Evolutionary conservation across 2,329 filamentous ascomycete genomes (phyloP).

Genomic region (Botrytis porri): DNA sequence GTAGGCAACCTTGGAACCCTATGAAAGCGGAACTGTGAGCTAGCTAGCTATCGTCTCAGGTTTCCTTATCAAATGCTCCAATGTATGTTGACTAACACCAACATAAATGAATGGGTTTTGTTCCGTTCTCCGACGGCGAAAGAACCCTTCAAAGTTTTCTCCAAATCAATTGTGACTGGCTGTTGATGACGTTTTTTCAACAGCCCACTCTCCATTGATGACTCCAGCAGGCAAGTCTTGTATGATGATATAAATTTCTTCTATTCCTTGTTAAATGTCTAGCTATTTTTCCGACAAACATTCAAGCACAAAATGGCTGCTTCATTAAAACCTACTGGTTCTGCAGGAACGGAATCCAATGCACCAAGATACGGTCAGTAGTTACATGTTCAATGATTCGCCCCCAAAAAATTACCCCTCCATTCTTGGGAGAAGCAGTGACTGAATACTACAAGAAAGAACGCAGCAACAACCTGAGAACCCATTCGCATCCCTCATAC

Average conservation of each 20-base stretch:
- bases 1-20: no score
- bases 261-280: neutral
- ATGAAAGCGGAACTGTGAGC: neutral
- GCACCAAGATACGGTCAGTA: conserved; percentile 34
- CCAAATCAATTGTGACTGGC: conserved; percentile 1
- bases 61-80: neutral
- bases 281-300: neutral
- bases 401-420: conserved; percentile 12
- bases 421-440: conserved; percentile 42
- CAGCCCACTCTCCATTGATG: neutral
- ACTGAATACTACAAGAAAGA: conserved; percentile 51
- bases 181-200: conserved; percentile 11
- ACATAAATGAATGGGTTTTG: neutral
- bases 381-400: conserved; percentile 8
- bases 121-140: neutral
- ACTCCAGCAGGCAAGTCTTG: neutral
- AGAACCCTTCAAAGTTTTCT: neutral
- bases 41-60: neutral
- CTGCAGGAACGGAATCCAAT: neutral
- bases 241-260: neutral
- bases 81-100: neutral
- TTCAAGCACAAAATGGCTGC: conserved; percentile 6
- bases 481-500: conserved; percentile 81
- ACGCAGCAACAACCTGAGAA: conserved; percentile 74
- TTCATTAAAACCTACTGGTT: neutral